phyloP scores from a whole-genome alignment of 176 grass and related monocot genomes.

The Canna indica region DNA sequence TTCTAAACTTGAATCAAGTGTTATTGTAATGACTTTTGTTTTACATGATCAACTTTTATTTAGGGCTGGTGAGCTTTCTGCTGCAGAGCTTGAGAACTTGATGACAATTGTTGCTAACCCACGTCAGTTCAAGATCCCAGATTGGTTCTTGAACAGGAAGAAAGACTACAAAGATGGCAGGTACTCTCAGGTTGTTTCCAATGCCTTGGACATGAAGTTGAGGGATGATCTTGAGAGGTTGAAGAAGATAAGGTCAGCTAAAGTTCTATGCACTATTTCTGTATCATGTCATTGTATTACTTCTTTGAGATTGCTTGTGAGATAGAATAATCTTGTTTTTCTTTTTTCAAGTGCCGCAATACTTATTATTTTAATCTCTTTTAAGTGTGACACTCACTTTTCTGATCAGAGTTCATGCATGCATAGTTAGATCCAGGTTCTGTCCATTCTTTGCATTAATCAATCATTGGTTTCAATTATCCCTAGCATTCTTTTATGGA shows the following conservation, averaged over 20 bases:
- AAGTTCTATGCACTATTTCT: no score
- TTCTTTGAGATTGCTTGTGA: no score
- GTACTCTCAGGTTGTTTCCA: background rate
- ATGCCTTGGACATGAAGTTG: background rate
- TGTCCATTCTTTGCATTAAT: background rate
- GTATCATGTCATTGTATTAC: no score
- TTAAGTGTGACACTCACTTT: no score
- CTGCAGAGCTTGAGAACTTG: background rate
- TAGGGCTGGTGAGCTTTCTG: background rate
- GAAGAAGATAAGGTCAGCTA: background rate
- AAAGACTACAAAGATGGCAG: background rate
- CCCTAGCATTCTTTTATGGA: background rate
- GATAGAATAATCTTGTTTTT: no score
- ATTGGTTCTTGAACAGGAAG: background rate
- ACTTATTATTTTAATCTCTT: no score
- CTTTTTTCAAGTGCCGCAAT: no score
- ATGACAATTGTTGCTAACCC: background rate
- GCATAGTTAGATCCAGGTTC: background rate
- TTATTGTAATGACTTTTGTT: no score
- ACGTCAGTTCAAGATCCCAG: conserved; percentile 1
- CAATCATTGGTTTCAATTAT: background rate
- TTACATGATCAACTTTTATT: no score
- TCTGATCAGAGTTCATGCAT: no score
- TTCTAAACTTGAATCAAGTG: no score
- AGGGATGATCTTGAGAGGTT: background rate